Evolutionary conservation across 331 rosid species (phyloP).

Genomic region (Telfairia occidentalis): DNA sequence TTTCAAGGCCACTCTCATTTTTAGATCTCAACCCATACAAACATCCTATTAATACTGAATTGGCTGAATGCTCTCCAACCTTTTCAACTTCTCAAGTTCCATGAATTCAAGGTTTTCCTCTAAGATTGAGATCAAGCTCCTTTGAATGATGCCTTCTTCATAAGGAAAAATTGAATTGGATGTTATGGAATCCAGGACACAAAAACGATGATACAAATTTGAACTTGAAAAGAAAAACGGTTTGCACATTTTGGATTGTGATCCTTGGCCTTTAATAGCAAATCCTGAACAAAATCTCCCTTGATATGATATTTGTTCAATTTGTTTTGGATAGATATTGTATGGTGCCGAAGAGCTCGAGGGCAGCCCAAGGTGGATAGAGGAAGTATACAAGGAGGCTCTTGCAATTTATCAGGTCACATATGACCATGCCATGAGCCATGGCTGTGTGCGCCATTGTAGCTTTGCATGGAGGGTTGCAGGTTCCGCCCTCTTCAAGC

Average conservation of each 20-base stretch:
- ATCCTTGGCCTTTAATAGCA: background rate
- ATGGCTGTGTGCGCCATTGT: background rate
- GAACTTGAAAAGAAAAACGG: background rate
- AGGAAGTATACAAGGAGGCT: constrained; percentile 46
- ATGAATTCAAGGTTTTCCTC: no score
- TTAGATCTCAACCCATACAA: no score
- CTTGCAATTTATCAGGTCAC: constrained; percentile 40
- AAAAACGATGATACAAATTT: background rate
- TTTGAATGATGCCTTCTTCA: no score
- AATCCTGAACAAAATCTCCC: background rate
- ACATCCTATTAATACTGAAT: no score
- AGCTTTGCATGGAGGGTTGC: constrained; percentile 67
- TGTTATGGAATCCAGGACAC: background rate
- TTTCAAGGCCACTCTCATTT: no score
- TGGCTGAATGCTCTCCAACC: no score
- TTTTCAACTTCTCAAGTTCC: no score
- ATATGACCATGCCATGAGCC: constrained; percentile 33
- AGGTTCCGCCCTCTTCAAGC: constrained; percentile 39
- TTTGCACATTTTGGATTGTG: background rate
- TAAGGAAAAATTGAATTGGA: no score
- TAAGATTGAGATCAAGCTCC: no score
- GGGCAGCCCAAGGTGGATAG: constrained; percentile 21
- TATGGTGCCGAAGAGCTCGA: constrained; percentile 39
- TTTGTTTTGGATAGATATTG: constrained; percentile 25
- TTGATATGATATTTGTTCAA: background rate